A percentile compares a stretch with the other conserved stretches of the same genome.
Conservation (phyloP, 2,329 filamentous ascomycete genomes). For the Fusarium siculi region DNA sequence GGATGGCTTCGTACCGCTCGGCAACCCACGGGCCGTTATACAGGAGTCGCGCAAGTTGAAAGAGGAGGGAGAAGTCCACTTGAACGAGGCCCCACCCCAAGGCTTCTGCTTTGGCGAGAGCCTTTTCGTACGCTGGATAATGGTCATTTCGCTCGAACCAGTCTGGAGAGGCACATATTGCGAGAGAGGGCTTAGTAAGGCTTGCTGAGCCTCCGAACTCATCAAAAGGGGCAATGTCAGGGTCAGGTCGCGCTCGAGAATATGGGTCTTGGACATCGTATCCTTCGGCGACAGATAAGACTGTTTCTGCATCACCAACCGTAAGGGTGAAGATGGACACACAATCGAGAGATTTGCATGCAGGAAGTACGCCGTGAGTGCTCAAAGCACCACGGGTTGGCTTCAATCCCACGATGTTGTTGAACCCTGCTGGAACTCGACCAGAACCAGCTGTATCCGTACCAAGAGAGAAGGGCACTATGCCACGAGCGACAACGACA, state of each 20-base stretch:
- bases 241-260: constrained; percentile 53
- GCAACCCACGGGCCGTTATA: constrained; percentile 68
- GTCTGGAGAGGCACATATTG: constrained; percentile 55
- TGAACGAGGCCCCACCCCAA: constrained; percentile 56
- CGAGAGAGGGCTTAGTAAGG: constrained; percentile 46
- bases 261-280: constrained; percentile 63
- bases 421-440: constrained; percentile 63
- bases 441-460: constrained; percentile 68
- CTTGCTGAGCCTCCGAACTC: constrained; percentile 47
- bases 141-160: constrained; percentile 51
- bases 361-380: constrained; percentile 61
- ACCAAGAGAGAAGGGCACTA: constrained; percentile 66
- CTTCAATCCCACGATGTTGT: constrained; percentile 63
- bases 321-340: constrained; percentile 64
- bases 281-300: constrained; percentile 60
- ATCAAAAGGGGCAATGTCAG: neutral
- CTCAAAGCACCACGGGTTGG: constrained; percentile 65
- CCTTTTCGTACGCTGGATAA: constrained; percentile 55
- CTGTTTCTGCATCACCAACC: constrained; percentile 59
- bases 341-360: constrained; percentile 67
- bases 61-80: constrained; percentile 61
- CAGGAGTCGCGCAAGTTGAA: constrained; percentile 63
- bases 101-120: constrained; percentile 50
- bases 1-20: constrained; percentile 65
- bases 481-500: constrained; percentile 63